Evolutionary conservation across 2,329 filamentous ascomycete genomes (phyloP).

Genomic region (Botryotinia narcissicola): DNA sequence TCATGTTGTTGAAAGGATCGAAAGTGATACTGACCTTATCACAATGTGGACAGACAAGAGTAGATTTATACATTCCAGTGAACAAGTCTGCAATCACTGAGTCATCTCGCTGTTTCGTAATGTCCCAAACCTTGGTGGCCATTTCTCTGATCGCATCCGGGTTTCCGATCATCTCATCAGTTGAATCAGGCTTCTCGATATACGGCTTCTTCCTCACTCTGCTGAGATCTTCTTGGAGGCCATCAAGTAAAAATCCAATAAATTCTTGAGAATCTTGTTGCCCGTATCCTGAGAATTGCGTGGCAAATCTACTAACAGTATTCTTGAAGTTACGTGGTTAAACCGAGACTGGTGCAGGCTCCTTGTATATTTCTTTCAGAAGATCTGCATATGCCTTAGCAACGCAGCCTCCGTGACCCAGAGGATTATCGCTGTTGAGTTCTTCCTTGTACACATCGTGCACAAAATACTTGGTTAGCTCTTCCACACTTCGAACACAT

Average conservation of each 20-base stretch:
- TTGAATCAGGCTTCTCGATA: constrained; percentile 95
- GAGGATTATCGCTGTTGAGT: constrained; percentile 79
- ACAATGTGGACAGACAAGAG: constrained; percentile 85
- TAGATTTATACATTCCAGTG: constrained; percentile 98
- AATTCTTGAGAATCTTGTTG: constrained; percentile 99
- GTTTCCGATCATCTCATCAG: constrained; percentile 90
- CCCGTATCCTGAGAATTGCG: constrained; percentile 87
- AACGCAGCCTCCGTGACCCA: constrained; percentile 82
- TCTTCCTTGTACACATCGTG: constrained; percentile 71
- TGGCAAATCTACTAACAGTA: constrained; percentile 75
- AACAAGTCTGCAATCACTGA: constrained; percentile 95
- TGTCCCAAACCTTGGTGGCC: constrained; percentile 85
- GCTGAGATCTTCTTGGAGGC: constrained; percentile 91
- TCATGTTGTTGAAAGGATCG: constrained; percentile 94
- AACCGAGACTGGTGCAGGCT: constrained; percentile 63
- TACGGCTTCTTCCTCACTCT: constrained; percentile 94
- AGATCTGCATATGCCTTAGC: constrained; percentile 80
- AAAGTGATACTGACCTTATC: constrained; percentile 98
- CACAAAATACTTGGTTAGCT: constrained; percentile 89
- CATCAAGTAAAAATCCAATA: constrained; percentile 89
- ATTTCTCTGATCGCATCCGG: constrained; percentile 77
- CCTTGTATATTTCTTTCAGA: constrained; percentile 74
- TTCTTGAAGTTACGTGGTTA: constrained; percentile 79
- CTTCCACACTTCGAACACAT: constrained; percentile 89
- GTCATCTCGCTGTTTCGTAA: constrained; percentile 88